Percentiles rank a stretch among this genome's conserved stretches.
Conservation (phyloP, 106 monocot genomes). For the Allium cepa region DNA sequence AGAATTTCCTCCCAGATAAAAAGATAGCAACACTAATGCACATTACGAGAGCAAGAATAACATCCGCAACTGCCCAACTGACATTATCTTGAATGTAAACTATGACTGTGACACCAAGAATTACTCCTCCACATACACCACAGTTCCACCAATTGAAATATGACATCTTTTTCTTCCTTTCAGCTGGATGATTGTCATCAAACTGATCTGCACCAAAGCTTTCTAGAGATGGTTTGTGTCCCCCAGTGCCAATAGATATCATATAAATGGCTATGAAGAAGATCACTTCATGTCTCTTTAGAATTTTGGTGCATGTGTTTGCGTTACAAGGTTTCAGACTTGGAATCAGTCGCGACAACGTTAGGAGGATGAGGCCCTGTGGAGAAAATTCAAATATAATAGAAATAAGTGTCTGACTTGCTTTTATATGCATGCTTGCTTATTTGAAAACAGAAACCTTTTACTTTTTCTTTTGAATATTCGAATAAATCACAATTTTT, state of each 20-base stretch:
- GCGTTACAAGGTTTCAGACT: conserved; percentile 35
- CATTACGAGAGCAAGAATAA: conserved; percentile 38
- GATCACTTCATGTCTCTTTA: conserved; percentile 29
- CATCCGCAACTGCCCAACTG: conserved; percentile 38
- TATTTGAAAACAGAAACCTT: too few species aligned
- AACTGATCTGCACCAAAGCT: conserved; percentile 93
- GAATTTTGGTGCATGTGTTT: conserved; percentile 3
- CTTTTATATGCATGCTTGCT: too few species aligned
- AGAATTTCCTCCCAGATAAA: conserved; percentile 33
- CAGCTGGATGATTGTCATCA: conserved; percentile 42
- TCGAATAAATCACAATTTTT: too few species aligned
- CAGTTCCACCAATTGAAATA: conserved; percentile 96
- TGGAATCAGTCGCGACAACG: conserved; percentile 47
- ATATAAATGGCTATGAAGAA: conserved; percentile 73
- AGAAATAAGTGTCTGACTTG: too few species aligned
- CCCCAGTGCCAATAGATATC: conserved; percentile 65
- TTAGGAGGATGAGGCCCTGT: conserved; percentile 54
- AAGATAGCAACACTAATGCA: conserved; percentile 28
- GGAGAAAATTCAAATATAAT: not conserved
- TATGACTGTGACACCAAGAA: conserved; percentile 49
- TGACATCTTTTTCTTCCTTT: conserved; percentile 75
- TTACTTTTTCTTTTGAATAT: too few species aligned
- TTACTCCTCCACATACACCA: conserved; percentile 42
- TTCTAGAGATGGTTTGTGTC: conserved; percentile 74
- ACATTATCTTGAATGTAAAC: conserved; percentile 60